phyloP scores from a whole-genome alignment of 495 filamentous ascomycete genomes.

The Corynascus novoguineensis region DNA sequence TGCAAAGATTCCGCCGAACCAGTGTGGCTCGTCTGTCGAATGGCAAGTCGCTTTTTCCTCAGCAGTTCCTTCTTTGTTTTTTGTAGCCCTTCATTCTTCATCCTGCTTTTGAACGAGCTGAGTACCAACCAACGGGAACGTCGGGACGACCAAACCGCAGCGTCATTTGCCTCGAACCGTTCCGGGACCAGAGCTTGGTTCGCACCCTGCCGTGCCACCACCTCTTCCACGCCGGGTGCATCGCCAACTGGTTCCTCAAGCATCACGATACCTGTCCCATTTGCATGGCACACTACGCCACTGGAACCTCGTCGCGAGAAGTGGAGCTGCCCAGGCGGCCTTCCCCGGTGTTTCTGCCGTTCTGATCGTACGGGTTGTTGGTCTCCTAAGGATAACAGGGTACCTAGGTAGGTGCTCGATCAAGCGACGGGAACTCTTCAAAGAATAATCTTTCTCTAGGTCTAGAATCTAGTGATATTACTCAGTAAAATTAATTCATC shows the following conservation, averaged over 20 bases:
- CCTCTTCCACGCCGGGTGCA: conserved; percentile 16
- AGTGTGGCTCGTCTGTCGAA: not conserved
- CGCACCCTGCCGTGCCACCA: conserved; percentile 12
- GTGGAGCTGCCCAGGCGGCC: too few species aligned
- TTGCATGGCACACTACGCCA: conserved; percentile 1
- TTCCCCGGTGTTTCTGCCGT: too few species aligned
- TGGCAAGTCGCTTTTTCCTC: not conserved
- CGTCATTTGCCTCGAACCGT: conserved; percentile 13
- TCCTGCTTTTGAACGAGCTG: too few species aligned
- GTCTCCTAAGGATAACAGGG: too few species aligned
- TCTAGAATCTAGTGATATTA: too few species aligned
- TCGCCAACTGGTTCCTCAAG: conserved; percentile 8
- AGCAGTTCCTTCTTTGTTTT: not conserved
- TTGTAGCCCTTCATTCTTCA: not conserved
- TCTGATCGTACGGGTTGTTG: too few species aligned
- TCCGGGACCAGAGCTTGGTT: conserved; percentile 5
- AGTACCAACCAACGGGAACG: too few species aligned
- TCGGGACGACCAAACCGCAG: not conserved
- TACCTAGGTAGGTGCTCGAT: too few species aligned
- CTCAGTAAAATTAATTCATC: too few species aligned
- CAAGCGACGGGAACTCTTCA: too few species aligned
- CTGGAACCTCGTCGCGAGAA: too few species aligned
- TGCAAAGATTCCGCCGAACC: not conserved
- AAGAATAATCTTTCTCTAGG: too few species aligned
- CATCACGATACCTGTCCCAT: conserved; percentile 15